Conservation (phyloP, 805 yeast species). For the Schwanniomyces vanrijiae region DNA sequence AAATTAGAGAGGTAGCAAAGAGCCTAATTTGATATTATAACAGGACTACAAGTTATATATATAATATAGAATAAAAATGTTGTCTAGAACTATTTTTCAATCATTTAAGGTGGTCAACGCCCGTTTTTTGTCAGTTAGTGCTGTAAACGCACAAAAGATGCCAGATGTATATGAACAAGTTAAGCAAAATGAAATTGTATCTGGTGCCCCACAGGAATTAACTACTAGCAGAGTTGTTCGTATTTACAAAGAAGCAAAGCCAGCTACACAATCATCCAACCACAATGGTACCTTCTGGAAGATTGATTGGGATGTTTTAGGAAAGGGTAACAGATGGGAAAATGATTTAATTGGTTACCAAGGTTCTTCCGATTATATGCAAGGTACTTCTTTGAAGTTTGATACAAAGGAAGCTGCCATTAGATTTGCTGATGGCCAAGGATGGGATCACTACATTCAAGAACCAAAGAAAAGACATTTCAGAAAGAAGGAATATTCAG, state of each 20-base stretch:
- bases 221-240: slow-evolving; percentile 65
- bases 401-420: slow-evolving; percentile 75
- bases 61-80: slow-evolving; percentile 14
- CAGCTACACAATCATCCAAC: slow-evolving; percentile 79
- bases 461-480: slow-evolving; percentile 78
- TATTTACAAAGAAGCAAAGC: slow-evolving; percentile 72
- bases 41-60: neutral
- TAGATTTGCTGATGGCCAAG: slow-evolving; percentile 78
- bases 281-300: slow-evolving; percentile 62
- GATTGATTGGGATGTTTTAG: slow-evolving; percentile 79
- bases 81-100: slow-evolving; percentile 22
- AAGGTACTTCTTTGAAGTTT: slow-evolving; percentile 74
- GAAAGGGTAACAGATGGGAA: slow-evolving; percentile 83
- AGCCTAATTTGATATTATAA: neutral
- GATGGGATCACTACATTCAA: slow-evolving; percentile 80
- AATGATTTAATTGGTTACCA: slow-evolving; percentile 87
- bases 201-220: slow-evolving; percentile 77
- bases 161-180: slow-evolving; percentile 24
- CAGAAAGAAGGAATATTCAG: slow-evolving; percentile 71
- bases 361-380: slow-evolving; percentile 76
- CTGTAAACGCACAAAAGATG: slow-evolving; percentile 16
- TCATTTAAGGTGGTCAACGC: slow-evolving; percentile 8
- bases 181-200: slow-evolving; percentile 55
- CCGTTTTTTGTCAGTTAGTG: slow-evolving; percentile 26
- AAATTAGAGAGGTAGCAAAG: neutral